These are phyloP conservation scores for Eucalyptus marginata DNA, from an alignment of 345 rosid species.

Conservation along the genomic window DNA sequence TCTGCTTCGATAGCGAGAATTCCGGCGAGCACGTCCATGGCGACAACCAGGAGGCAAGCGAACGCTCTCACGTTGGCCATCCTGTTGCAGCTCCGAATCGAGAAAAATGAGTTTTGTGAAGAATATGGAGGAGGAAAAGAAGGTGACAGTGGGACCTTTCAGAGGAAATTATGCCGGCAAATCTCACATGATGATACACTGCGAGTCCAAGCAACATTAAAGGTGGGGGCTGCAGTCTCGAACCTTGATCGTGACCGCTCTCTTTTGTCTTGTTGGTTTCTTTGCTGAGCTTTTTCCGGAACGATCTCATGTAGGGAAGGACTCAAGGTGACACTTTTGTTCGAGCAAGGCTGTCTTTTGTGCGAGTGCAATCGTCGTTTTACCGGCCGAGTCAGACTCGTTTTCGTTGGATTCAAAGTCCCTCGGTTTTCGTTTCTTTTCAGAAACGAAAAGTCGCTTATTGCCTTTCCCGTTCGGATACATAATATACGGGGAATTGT, in stretches of 20 bases:
- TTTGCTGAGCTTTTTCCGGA: not conserved
- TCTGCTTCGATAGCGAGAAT: not conserved
- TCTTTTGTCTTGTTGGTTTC: not conserved
- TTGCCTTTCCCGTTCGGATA: not conserved
- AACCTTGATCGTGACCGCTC: not conserved
- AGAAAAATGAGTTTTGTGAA: not conserved
- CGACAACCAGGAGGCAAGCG: not conserved
- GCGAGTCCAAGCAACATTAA: not conserved
- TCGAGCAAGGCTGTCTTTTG: not conserved
- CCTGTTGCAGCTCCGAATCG: not conserved
- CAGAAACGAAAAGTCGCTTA: not conserved
- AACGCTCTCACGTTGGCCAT: not conserved
- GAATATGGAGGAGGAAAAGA: not conserved
- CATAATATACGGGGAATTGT: not conserved
- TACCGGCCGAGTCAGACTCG: not conserved
- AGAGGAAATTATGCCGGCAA: not conserved
- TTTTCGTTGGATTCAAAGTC: not conserved
- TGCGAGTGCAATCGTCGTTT: not conserved
- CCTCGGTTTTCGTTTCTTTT: not conserved
- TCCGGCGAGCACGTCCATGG: constrained; percentile 1
- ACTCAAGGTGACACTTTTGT: not conserved
- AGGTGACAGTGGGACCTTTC: not conserved
- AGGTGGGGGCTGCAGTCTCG: not conserved
- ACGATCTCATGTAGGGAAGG: not conserved
- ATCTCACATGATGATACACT: not conserved